Conservation (phyloP, 371 early-diverging fungal species). For the Nematocida sp. region DNA sequence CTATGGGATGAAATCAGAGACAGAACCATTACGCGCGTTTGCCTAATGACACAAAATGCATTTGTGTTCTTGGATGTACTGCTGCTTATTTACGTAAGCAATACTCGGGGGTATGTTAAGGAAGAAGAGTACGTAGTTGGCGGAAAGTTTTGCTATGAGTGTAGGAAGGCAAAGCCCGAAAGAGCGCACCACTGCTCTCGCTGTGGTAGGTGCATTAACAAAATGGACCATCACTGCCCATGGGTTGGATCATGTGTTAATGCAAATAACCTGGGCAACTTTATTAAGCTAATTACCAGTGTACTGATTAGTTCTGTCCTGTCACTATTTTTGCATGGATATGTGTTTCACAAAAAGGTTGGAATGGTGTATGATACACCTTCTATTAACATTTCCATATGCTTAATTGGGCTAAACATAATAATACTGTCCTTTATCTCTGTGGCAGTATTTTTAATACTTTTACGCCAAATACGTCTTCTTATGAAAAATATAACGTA, state of each 20-base stretch:
- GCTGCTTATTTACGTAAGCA: constrained; percentile 41
- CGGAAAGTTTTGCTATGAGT: constrained; percentile 71
- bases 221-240: constrained; percentile 96
- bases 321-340: constrained; percentile 15
- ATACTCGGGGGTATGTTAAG: constrained; percentile 45
- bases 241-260: constrained; percentile 94
- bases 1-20: constrained; percentile 34
- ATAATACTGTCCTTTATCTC: not conserved
- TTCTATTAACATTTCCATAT: not conserved
- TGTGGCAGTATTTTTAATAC: constrained; percentile 38
- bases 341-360: not conserved
- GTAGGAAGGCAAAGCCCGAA: constrained; percentile 77
- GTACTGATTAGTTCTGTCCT: constrained; percentile 2
- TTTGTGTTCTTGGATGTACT: not conserved
- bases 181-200: constrained; percentile 92
- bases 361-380: not conserved
- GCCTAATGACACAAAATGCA: constrained; percentile 7
- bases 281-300: constrained; percentile 68
- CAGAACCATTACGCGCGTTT: not conserved
- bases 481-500: constrained; percentile 60
- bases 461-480: constrained; percentile 31
- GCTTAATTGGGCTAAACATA: constrained; percentile 20
- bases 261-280: constrained; percentile 73
- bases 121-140: constrained; percentile 37
- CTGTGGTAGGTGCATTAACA: constrained; percentile 90